Evolutionary conservation across 768 basidiomycete genomes (phyloP), one percentile per base, ranked within the genome.

Genomic region (Hortiboletus flavorubellus): DNA sequence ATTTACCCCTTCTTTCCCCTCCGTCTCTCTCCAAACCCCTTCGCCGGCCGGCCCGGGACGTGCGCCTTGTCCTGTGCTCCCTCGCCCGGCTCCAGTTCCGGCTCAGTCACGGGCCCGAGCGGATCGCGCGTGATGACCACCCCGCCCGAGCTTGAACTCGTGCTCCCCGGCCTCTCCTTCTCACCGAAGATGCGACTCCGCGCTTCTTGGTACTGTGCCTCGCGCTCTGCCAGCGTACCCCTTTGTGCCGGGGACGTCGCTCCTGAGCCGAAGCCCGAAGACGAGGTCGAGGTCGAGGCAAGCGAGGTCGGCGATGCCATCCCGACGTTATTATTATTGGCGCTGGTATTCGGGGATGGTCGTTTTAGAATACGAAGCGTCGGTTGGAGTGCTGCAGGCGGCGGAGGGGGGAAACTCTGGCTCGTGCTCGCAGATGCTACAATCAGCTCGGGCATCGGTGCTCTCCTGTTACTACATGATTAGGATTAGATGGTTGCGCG

Each of bases 301-400:
- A 60, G 44, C 0, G 66, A 58, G 18, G 5, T 23, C 12, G 41
- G 52, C 18, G 46, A 45, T 4, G 6, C 12, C 4, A 21, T 33
- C 40, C 48, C 41, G 11, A 8, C n/a, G 5, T 46, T 14, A 9
- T 10, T 30, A 5, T 46, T 14, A 9, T 10, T 30, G 8, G 8
- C 8, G 8, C 11, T 37, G 7, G 51, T 7, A 23, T 44, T 55
- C 9, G 67, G 65, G 4, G 81, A 73, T 1, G 85, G 85, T 7
- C 89, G 85, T 68, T 89, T 91, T 14, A 91, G 78, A 53, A 91
- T 90, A 38, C 83, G 83, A 62, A 90, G 75, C 9, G 80, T 68
- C 9, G 84, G 80, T 48, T 86, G 84, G 58, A 90, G 75, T 0
- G 81, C 84, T 3, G 78, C 76, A 5, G 77, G 70, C 3, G 83